phyloP scores from a whole-genome alignment of 2,329 filamentous ascomycete species.

The Fusarium algeriense region DNA sequence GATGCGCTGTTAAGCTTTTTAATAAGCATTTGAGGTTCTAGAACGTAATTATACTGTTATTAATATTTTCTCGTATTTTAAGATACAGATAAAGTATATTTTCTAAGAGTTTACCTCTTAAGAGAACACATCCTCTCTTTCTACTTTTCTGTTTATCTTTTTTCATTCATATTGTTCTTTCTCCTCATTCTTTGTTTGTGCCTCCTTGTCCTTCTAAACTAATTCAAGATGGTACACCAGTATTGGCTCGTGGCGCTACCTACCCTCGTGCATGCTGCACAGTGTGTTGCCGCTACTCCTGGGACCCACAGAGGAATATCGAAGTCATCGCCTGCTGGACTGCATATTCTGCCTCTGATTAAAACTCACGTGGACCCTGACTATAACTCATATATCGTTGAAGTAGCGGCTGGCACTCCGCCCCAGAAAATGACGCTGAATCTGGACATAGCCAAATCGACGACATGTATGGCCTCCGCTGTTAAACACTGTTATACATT shows the following conservation, averaged over 20 bases:
- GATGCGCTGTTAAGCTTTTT: background rate
- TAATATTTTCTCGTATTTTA: too few species aligned
- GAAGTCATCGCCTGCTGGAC: background rate
- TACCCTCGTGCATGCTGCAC: background rate
- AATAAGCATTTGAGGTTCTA: background rate
- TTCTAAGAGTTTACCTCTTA: background rate
- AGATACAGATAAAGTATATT: background rate
- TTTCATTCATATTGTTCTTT: too few species aligned
- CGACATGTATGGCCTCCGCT: background rate
- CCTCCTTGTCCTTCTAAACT: too few species aligned
- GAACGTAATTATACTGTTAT: background rate
- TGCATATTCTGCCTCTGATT: background rate
- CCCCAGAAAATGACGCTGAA: background rate
- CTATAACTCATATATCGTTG: background rate
- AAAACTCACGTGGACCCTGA: fast-evolving
- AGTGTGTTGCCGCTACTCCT: background rate
- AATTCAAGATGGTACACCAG: background rate
- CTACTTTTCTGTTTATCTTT: too few species aligned
- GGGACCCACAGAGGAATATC: background rate
- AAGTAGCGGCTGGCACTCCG: background rate
- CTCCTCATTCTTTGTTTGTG: background rate
- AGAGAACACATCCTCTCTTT: fast-evolving
- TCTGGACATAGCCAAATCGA: background rate
- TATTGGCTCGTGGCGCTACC: background rate
- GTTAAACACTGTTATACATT: fast-evolving